Conservation (phyloP, 192 early-diverging fungal genomes). For the Coemansia sp. region DNA sequence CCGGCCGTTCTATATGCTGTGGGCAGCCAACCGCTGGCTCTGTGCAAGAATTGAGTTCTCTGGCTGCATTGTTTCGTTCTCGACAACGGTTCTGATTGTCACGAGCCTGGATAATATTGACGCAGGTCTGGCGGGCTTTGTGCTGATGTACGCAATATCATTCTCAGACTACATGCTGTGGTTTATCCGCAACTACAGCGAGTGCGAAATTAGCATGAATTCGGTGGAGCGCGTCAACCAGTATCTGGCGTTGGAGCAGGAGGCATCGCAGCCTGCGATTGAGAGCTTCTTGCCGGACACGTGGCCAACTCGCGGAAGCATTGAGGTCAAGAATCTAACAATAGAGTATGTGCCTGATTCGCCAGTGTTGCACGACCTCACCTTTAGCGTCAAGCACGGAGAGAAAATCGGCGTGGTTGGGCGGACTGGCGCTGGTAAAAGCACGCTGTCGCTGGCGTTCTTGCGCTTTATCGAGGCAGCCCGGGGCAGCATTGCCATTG, state of each 20-base stretch:
- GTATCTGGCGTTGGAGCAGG: constrained; percentile 81
- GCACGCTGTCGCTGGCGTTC: constrained; percentile 69
- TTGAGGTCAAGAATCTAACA: constrained; percentile 65
- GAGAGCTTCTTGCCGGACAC: constrained; percentile 54
- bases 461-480: constrained; percentile 76
- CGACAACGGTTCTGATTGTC: constrained; percentile 68
- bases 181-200: constrained; percentile 76
- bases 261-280: constrained; percentile 42
- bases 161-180: constrained; percentile 82
- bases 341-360: constrained; percentile 78
- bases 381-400: constrained; percentile 64
- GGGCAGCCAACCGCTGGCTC: constrained; percentile 91
- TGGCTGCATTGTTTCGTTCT: constrained; percentile 74
- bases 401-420: constrained; percentile 93
- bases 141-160: constrained; percentile 79
- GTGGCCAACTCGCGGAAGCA: constrained; percentile 71
- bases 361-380: constrained; percentile 76
- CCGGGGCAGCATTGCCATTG: constrained; percentile 67
- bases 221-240: constrained; percentile 85
- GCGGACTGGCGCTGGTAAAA: constrained; percentile 85
- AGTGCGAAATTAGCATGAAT: constrained; percentile 88
- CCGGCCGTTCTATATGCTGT: constrained; percentile 82
- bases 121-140: constrained; percentile 86
- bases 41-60: constrained; percentile 79
- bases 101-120: constrained; percentile 60